phyloP scores from a whole-genome alignment of 2,329 filamentous ascomycete genomes.

The Arachnomyces sp. region DNA sequence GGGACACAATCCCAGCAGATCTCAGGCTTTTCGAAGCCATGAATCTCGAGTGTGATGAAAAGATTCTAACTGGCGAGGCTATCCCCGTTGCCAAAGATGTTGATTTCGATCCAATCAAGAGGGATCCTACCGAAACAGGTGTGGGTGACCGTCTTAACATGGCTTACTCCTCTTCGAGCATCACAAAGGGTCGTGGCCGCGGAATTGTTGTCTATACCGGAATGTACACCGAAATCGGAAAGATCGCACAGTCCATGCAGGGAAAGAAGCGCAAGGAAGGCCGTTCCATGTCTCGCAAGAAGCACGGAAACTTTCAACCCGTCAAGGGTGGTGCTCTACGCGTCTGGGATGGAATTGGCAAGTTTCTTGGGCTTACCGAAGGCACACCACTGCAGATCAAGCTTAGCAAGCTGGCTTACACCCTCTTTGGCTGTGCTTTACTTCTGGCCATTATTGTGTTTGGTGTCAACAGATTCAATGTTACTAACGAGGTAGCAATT shows the following conservation, averaged over 20 bases:
- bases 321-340: conserved; percentile 44
- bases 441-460: conserved; percentile 55
- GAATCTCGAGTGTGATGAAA: conserved; percentile 66
- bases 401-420: conserved; percentile 73
- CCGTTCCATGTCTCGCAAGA: conserved; percentile 38
- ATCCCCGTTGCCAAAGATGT: conserved; percentile 49
- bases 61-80: conserved; percentile 54
- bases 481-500: conserved; percentile 51
- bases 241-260: conserved; percentile 51
- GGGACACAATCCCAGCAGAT: conserved; percentile 53
- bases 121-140: conserved; percentile 32
- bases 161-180: conserved; percentile 52
- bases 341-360: conserved; percentile 41
- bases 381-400: conserved; percentile 81
- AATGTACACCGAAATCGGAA: conserved; percentile 55
- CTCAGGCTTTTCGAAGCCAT: conserved; percentile 49
- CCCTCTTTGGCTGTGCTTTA: conserved; percentile 66
- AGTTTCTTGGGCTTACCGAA: conserved; percentile 53
- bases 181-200: conserved; percentile 51
- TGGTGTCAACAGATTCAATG: conserved; percentile 49
- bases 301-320: conserved; percentile 37
- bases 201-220: conserved; percentile 53
- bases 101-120: conserved; percentile 23
- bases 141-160: conserved; percentile 54
- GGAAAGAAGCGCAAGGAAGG: conserved; percentile 37